Base-by-base conservation (phyloP, 2,329 filamentous ascomycete genomes). In the Aureobasidium zeae region DNA sequence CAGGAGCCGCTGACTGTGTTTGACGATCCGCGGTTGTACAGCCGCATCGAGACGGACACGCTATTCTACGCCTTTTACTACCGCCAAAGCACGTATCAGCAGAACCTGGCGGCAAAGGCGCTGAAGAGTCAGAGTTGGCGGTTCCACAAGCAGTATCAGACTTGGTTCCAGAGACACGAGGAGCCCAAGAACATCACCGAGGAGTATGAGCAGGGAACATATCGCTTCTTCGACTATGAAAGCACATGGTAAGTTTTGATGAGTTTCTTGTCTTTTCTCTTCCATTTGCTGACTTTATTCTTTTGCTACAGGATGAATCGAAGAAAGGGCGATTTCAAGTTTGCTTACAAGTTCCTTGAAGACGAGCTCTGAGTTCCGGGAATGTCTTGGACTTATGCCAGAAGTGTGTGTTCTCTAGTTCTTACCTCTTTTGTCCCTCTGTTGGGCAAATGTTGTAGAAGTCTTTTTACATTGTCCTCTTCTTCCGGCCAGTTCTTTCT, bases 41-140 rank as follows among this genome's bases (percentile, higher is more conserved):
- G 77, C 19, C 77, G 86, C 46, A 89, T 98, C 48, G 91, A 98
- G 57, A 87, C 88, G 0, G 91, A 98, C 59, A 94, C 89, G 21
- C 72, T 98, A 8, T 98, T 98, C 66, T 98, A 98, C 66, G 84
- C 94, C 33, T 98, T 98, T 67, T 98, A 98, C 71, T 98, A 98
- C 70, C 86, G 89, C 54, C 91, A 98, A 64, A 87, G 87, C 19
- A 88, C 87, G 1, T 88, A 94, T 55, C 88, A 96, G 62, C 91
- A 98, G 62, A 95, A 88, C 59, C 73, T 96, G 47, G 87, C 91
- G 1, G 91, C 91, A 11, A 94, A 94, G 65, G 86, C 91, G n/a
- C 70, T 98, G 41, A 98, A 98, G 68, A 85, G 89, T 53, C 91
- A 98, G 65, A 95, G 88, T 64, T 98, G 91, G 91, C 77, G 91